Evolutionary conservation across 2,329 filamentous ascomycete genomes (phyloP), one percentile per base, ranked within the genome.

Genomic region (Monosporascus sp.): DNA sequence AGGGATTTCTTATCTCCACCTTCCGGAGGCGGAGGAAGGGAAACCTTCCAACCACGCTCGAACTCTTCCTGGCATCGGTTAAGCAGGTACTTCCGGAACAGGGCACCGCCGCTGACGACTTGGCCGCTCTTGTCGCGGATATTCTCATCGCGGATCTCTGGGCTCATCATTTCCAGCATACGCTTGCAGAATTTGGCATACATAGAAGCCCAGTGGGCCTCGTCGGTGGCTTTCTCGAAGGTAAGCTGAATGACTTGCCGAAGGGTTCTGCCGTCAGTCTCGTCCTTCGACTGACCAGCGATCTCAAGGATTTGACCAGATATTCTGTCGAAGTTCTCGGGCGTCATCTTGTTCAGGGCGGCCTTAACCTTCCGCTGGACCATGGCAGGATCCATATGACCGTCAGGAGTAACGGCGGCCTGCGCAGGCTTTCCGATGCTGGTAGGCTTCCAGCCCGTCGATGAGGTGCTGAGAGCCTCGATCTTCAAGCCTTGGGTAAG

Each of bases 351-450:
- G 85, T 99, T 99, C 65, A 99, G 79, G 56, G 89, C 89, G 59
- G 91, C 88, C 85, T 99, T 99, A 70, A 99, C 94, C 85, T 99
- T 99, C 63, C 93, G 87, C 77, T 99, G 94, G 54, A 99, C 94
- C 78, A 94, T 84, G 64, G 93, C 90, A 24, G 94, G 93, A 60
- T 95, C 84, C 75, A 97, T 82, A 63, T 89, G 80, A 49, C 76
- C 75, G 8, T 76, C 69, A 58, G 76, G 72, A 52, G 77, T 72
- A 55, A 73, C 65, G 53, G 72, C 68, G 44, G 72, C 57, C 39
- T 75, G 70, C 49, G 68, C 56, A 31, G 70, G 68, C 39, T 71
- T 73, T 50, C 74, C 79, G 49, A 95, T 57, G 63, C 88, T 94
- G 51, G 78, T 84, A 25, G 94, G 90, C 75, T 96, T 96, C 94